Conservation (phyloP, 2,329 filamentous ascomycete species). For the Penicillium corylophilum region DNA sequence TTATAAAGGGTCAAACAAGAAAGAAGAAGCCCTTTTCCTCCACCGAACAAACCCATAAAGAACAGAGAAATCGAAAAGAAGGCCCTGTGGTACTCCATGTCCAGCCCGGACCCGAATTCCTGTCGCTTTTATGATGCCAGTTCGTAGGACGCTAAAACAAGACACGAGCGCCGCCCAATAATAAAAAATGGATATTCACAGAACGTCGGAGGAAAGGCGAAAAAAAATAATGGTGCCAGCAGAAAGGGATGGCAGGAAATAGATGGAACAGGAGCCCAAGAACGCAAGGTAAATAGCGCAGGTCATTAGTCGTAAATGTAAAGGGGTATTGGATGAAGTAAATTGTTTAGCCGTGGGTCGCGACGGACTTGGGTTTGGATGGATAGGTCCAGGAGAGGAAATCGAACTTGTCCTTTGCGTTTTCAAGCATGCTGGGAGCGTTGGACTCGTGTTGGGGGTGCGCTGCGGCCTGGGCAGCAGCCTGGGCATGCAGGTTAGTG, state of each 20-base stretch:
- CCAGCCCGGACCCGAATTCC: constrained; percentile 16
- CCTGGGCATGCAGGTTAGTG: constrained; percentile 20
- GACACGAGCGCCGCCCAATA: constrained; percentile 17
- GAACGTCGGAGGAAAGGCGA: constrained; percentile 6
- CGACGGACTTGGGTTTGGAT: constrained; percentile 42
- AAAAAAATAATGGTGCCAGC: constrained; percentile 18
- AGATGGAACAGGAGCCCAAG: constrained; percentile 1
- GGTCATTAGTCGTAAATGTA: constrained; percentile 23
- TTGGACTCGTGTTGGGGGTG: constrained; percentile 24
- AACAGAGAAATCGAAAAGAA: constrained; percentile 13
- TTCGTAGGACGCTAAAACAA: constrained; percentile 11
- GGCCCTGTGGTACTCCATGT: constrained; percentile 20
- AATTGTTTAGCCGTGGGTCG: constrained; percentile 32
- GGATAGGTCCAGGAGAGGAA: constrained; percentile 53
- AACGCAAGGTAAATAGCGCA: constrained; percentile 11
- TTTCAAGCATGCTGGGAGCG: constrained; percentile 35
- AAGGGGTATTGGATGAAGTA: constrained; percentile 7
- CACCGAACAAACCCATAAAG: background rate
- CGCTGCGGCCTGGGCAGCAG: constrained; percentile 10
- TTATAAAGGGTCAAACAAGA: background rate
- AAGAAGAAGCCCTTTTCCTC: constrained; percentile 6
- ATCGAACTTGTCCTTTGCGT: constrained; percentile 53
- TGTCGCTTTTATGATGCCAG: constrained; percentile 23
- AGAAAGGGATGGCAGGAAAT: constrained; percentile 4
- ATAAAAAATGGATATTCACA: constrained; percentile 22